Evolutionary conservation across 2,329 filamentous ascomycete species (phyloP).

Genomic region (Simplicillium aogashimaense): DNA sequence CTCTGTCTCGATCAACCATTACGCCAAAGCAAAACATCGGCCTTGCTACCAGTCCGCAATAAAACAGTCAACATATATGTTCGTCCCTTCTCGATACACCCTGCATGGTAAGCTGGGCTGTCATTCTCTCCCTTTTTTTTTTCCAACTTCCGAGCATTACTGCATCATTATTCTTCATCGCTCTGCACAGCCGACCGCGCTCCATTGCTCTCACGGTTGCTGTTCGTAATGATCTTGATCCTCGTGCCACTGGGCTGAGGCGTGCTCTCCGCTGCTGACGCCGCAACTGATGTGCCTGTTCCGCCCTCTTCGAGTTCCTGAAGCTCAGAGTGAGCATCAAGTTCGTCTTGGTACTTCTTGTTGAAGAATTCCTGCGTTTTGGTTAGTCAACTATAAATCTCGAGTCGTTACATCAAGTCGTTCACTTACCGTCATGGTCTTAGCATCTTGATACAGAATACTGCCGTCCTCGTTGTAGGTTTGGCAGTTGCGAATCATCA

Average conservation of each 20-base stretch:
- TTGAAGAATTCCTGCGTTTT: constrained; percentile 44
- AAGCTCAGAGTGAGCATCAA: constrained; percentile 45
- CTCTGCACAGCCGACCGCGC: constrained; percentile 33
- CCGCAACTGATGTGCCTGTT: constrained; percentile 28
- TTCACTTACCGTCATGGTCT: constrained; percentile 72
- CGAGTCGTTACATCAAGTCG: background rate
- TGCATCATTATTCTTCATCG: constrained; percentile 35
- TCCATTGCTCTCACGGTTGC: constrained; percentile 26
- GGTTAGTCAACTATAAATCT: constrained; percentile 19
- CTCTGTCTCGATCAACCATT: no score
- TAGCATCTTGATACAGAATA: constrained; percentile 83
- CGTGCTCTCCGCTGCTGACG: constrained; percentile 52
- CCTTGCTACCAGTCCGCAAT: no score
- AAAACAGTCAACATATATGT: no score
- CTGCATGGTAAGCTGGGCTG: no score
- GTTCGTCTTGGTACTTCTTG: constrained; percentile 40
- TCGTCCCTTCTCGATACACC: no score
- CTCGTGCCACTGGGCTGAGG: constrained; percentile 53
- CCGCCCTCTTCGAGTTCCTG: constrained; percentile 41
- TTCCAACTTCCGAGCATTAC: no score
- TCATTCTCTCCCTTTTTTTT: no score
- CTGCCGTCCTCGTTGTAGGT: constrained; percentile 97
- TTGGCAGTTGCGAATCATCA: constrained; percentile 83
- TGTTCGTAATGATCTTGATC: constrained; percentile 57
- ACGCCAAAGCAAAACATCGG: no score